Evolutionary conservation across 495 filamentous ascomycete genomes (phyloP), one percentile per base, ranked within the genome.

Genomic region (Tuber magnatum): DNA sequence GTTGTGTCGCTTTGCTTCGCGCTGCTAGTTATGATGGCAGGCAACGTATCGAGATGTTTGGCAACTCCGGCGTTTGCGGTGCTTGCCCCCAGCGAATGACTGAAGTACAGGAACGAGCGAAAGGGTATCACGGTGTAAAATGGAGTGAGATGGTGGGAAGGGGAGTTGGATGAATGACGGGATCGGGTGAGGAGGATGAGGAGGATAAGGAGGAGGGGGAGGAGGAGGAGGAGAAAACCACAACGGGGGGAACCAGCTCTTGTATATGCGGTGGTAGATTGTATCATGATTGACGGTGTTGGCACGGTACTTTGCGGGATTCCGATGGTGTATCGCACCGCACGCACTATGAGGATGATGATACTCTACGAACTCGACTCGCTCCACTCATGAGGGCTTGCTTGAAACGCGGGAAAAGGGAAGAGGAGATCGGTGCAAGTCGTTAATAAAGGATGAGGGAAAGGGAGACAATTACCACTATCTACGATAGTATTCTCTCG

Each of bases 241-340:
- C n/a, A 61, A 61, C 6, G 51, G n/a, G 28, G 51, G 18, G 24
- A 32, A 61, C 28, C 51, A 32, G n/a, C 16, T 61, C 16, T 61
- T 61, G 51, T 28, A 61, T 61, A 8, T 61, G 51, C n/a, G n/a
- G 51, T 61, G n/a, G n/a, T 16, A 32, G 51, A 9, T 61, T 61
- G 51, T 61, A 61, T 61, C 51, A 61, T 28, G 51, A 32, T 32
- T 61, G 51, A 61, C 12, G 51, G 51, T 61, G 51, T 61, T 61
- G 51, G 51, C 51, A 61, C 51, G n/a, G 51, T 61, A 61, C n/a
- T 61, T 61, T 61, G 51, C 51, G 51, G 51, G 51, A 61, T 61
- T 61, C 51, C 51, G 51, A 61, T 32, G n/a, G 51, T 61, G 51
- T 61, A 61, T 61, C 51, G n/a, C n/a, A n/a, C n/a, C n/a, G n/a